phyloP scores from a whole-genome alignment of 164 flowering plant species.

The Chimonanthus praecox region DNA sequence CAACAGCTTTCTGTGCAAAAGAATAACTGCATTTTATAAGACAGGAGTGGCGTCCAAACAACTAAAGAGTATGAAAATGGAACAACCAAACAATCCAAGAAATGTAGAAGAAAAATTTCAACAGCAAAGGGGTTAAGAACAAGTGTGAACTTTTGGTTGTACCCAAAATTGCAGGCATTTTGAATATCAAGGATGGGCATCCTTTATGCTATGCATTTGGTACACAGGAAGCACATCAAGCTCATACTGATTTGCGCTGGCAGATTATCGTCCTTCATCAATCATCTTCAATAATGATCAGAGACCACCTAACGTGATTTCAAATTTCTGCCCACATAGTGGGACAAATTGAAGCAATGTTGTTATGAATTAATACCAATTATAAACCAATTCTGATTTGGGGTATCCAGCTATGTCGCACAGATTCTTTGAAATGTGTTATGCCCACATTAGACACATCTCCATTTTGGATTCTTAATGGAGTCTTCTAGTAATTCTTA shows the following conservation, averaged over 20 bases:
- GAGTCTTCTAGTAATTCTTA: too few relatives aligned
- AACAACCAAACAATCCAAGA: background rate
- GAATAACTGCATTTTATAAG: background rate
- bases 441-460: too few relatives aligned
- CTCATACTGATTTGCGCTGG: background rate
- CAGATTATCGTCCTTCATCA: background rate
- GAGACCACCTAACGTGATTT: background rate
- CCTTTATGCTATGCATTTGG: background rate
- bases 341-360: background rate
- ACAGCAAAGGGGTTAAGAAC: background rate
- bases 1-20: constrained; percentile 53
- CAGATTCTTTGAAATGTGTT: too few relatives aligned
- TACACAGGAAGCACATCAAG: background rate
- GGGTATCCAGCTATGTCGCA: too few relatives aligned
- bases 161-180: background rate
- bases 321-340: background rate
- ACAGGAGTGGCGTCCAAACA: background rate
- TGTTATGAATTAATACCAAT: background rate
- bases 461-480: too few relatives aligned
- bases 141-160: background rate
- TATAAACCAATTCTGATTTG: too few relatives aligned
- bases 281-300: background rate
- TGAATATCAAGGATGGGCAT: background rate
- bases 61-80: background rate
- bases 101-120: background rate